Evolutionary conservation across 1,284 basidiomycete species (phyloP).

Genomic region (Rhizopogon hawkerae): DNA sequence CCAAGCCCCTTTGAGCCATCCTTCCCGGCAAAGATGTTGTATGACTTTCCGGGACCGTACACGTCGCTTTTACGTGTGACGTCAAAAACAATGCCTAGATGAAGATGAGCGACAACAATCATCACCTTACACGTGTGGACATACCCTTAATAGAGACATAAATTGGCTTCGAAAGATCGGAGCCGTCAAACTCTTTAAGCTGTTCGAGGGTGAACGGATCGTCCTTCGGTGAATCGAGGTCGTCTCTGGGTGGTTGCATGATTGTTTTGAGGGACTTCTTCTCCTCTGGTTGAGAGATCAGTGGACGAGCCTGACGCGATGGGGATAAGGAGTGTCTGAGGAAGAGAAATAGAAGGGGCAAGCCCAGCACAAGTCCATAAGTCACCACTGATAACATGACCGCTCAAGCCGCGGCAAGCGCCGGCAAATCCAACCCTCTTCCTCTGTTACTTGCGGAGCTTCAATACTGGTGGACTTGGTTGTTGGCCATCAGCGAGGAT

Average conservation of each 20-base stretch:
- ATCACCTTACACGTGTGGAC: slow-evolving; percentile 13
- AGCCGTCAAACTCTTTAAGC: slow-evolving; percentile 66
- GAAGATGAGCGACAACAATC: slow-evolving; percentile 6
- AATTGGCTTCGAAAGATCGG: slow-evolving; percentile 56
- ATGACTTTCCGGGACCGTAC: slow-evolving; percentile 67
- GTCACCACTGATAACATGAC: slow-evolving; percentile 17
- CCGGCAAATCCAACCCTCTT: slow-evolving; percentile 3
- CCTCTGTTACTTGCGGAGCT: slow-evolving; percentile 17
- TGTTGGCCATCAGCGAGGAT: slow-evolving; percentile 1
- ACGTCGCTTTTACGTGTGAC: slow-evolving; percentile 76
- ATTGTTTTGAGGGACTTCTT: slow-evolving; percentile 46
- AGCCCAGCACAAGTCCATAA: slow-evolving; percentile 16
- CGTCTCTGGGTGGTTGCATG: slow-evolving; percentile 56
- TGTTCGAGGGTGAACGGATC: slow-evolving; percentile 66
- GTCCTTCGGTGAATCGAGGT: slow-evolving; percentile 70
- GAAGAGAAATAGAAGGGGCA: slow-evolving; percentile 20
- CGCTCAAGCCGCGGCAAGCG: slow-evolving; percentile 20
- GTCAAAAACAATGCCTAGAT: slow-evolving; percentile 72
- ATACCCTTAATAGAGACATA: slow-evolving; percentile 85
- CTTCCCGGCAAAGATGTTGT: slow-evolving; percentile 79
- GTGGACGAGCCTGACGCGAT: slow-evolving; percentile 3
- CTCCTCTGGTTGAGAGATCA: slow-evolving; percentile 17
- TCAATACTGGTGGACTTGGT: slow-evolving; percentile 20
- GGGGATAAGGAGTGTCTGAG: slow-evolving; percentile 9
- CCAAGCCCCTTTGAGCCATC: slow-evolving; percentile 82